Base-by-base conservation (phyloP, 2,329 filamentous ascomycete species). In the Botryotinia globosa region DNA sequence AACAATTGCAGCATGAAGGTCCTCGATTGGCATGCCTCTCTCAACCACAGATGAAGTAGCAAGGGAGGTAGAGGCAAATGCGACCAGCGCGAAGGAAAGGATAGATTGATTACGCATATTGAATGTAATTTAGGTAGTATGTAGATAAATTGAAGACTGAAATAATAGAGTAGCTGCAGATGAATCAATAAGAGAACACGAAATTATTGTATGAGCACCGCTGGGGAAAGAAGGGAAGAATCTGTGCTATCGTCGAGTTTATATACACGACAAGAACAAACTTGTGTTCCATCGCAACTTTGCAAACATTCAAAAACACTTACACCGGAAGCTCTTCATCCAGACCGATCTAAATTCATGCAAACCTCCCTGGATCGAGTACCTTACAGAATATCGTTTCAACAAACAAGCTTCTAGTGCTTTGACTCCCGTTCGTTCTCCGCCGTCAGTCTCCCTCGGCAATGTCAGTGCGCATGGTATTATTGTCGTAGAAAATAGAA, bases 1-100 rank as follows among this genome's bases (percentile, higher is more conserved):
- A 32, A 65, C 59, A 29, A 65, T 71, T 54, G 69, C 59, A 18
- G 59, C 42, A 29, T 71, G 69, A 34, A 71, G 59, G 25, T 71
- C 69, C 1, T 56, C 69, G 18, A 70, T 39, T 18, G 68, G 56
- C 68, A 70, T 70, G 4, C 58, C 68, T 22, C 69, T 42, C 44
- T 45, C 59, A 29, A 32, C 39, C 10, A 65, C n/a, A 10, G 44
- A 45, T 37, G 63, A 25, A 18, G 69, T 64, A 56, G 69, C 59
- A 51, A 71, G 29, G 18, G 59, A 56, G 62, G 69, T 71, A 34
- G 59, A 29, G 34, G 59, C 69, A 8, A 71, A 71, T 71, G 69
- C 69, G 69, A 71, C 69, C 59, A 71, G 69, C 69, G 69, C 69
- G 54, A 71, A 59, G 37, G 59, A 71, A 34, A 71, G 25, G 29